Base-by-base conservation (phyloP, 148 eudicot genomes). In the Chenopodium album region DNA sequence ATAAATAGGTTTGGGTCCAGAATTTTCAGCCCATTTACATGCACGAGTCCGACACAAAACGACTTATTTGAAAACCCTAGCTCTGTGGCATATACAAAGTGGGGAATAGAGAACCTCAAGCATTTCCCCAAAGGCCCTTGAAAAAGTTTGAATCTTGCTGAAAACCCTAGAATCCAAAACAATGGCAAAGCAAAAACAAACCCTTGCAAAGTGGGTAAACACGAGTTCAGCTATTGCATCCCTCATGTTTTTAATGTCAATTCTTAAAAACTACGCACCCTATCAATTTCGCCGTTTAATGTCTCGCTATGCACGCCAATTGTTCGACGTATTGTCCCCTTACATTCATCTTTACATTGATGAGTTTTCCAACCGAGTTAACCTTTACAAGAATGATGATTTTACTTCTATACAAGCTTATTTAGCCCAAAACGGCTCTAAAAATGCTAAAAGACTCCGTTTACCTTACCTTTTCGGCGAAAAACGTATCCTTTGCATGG, bases 311-410 rank as follows among this genome's bases (percentile, higher is more conserved):
- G 5, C 13, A 12, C 70, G 28, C 12, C 82, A 80, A 71, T 8
- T 71, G 9, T 37, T 71, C 76, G 41, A 71, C 41, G 12, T 71
- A 9, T 71, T 28, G 28, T 80, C 82, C 5, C 83, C 83, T 26
- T 74, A 74, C 31, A 47, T 74, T 26, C 64, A 80, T 20, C 72
- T 80, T 46, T 63, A 17, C 72, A 80, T 80, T 13, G 31, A 80
- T 4, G 83, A 80, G n/a, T 64, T 23, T 32, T 46, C 78, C 14
- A 19, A 7, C 5, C 7, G 7, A 41, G 41, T 3, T 12, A 50
- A 46, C 9, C 34, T 46, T 10, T 0, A 22, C 34, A 23, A 41
- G 9, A 73, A 48, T 4, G 13, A 46, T 0, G 47, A n/a, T 1
- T 80, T 73, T 69, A 26, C 47, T 26, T 47, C 22, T 5, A 71